Evolutionary conservation across 805 yeast species (phyloP), one percentile per base, ranked within the genome.

Genomic region (Wickerhamomyces ciferrii): DNA sequence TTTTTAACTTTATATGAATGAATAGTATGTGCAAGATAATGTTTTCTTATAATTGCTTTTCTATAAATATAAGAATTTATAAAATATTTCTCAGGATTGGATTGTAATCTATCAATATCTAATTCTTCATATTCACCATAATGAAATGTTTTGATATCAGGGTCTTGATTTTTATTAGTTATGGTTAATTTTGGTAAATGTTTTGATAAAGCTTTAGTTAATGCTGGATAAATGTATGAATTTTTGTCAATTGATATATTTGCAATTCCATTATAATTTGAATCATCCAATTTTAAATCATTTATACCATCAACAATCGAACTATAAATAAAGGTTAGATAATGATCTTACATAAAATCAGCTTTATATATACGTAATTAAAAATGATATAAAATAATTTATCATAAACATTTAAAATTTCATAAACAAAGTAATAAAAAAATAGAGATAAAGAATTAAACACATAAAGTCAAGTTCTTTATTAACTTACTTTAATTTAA

Each of bases 51-150:
- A 46, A 94, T 67, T 0, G 92, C 96, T 61, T 94, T 94, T 55
- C 99, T 74, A 63, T 86, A 92, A 38, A 90, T 79, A 62, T 88
- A 92, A 2, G 96, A 81, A 50, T 91, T 87, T 2, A 86, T 72
- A 45, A 80, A 68, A 62, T 90, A 91, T 13, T 53, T 45, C 0
- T 75, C 69, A 21, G 69, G 62, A 18, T 63, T 46, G 56, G 70
- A 68, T 27, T 27, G 31, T 31, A 84, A 56, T 48, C 75, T 63
- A 54, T 91, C 97, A 58, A 90, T 77, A 58, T 91, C 87, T 20
- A 90, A 66, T 42, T 86, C 89, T 61, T 92, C 99, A 62, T 92
- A 92, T 45, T 92, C 98, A 18, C 89, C 91, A 62, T 81, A 90
- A 49, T 89, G 96, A 55, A 87, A 81, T 0, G 79, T 63, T 50